Evolutionary conservation across 805 yeast species (phyloP), one percentile per base, ranked within the genome.

Genomic region (Candida hungchunana): DNA sequence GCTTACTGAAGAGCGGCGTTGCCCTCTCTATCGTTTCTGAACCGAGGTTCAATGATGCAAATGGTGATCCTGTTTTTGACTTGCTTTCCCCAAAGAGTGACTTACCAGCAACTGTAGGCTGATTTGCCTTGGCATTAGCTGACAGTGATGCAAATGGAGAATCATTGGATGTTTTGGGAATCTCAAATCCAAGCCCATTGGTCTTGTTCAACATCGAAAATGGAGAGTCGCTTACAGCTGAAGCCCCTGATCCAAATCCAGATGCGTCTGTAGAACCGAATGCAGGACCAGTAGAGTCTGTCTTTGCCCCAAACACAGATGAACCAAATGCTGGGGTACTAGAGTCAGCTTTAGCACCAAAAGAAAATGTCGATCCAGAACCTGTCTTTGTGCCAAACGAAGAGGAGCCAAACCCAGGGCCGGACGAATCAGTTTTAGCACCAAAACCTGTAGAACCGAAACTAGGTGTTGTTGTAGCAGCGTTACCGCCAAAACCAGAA

Each of bases 401-500:
- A n/a, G n/a, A n/a, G 60, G 43, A 17, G 44, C 31, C 23, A 20
- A 20, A 20, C 11, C 23, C 23, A 20, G 23, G 7, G 10, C 11
- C 10, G 18, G 17, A 23, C 32, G 16, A 16, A 16, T 16, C 10
- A 2, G 43, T 43, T n/a, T 31, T 26, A 14, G 34, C 15, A 15
- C 36, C 53, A 32, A 50, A 49, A 7, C 46, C 37, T 27, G 55
- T 34, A 14, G 56, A 37, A 6, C 61, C 66, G 36, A 59, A 60
- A 2, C 54, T 32, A 9, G 62, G 40, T 16, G 44, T 32, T 2
- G 39, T 43, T 13, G 23, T 8, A 20, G 24, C n/a, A n/a, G n/a
- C n/a, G n/a, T n/a, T n/a, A n/a, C n/a, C n/a, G n/a, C n/a, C 42
- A 20, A 20, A 11, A 8, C 23, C 11, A 20, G 26, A 24, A 10